These are phyloP conservation scores for Fusarium sarcochroum DNA, from an alignment of 2,329 filamentous ascomycete genomes.

Conservation along the genomic window DNA sequence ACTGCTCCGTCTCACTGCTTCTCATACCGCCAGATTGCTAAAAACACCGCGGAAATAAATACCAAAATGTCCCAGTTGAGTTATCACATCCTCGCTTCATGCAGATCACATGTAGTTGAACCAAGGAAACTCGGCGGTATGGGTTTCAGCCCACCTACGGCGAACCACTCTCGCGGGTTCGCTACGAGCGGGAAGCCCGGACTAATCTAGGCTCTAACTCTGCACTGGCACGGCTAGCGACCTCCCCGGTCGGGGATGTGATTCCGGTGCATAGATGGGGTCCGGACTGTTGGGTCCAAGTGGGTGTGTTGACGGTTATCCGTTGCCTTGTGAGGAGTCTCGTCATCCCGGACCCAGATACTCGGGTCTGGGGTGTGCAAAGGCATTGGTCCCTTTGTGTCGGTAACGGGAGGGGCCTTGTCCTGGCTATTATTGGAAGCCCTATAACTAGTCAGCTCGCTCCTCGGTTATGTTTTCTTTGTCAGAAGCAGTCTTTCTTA, in stretches of 20 bases:
- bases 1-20: slow-evolving; percentile 31
- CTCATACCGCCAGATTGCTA: too few species aligned
- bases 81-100: not conserved
- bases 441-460: slow-evolving; percentile 28
- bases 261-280: slow-evolving; percentile 24
- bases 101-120: not conserved
- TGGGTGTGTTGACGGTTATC: slow-evolving; percentile 6
- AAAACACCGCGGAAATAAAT: not conserved
- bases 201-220: not conserved
- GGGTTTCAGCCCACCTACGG: slow-evolving; percentile 11
- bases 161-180: slow-evolving; percentile 12
- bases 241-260: slow-evolving; percentile 24
- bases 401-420: slow-evolving; percentile 30
- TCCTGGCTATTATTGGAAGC: slow-evolving; percentile 14
- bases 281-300: slow-evolving; percentile 21
- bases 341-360: slow-evolving; percentile 13
- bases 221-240: not conserved
- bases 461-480: slow-evolving; percentile 1
- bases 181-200: not conserved
- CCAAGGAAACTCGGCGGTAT: not conserved
- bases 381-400: slow-evolving; percentile 26
- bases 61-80: slow-evolving; percentile 14
- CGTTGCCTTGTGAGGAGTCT: slow-evolving; percentile 13
- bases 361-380: slow-evolving; percentile 13
- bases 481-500: not conserved